These are phyloP conservation scores for Alternaria angustiovoidea DNA, from an alignment of 2,329 filamentous ascomycete species.

Conservation along the genomic window DNA sequence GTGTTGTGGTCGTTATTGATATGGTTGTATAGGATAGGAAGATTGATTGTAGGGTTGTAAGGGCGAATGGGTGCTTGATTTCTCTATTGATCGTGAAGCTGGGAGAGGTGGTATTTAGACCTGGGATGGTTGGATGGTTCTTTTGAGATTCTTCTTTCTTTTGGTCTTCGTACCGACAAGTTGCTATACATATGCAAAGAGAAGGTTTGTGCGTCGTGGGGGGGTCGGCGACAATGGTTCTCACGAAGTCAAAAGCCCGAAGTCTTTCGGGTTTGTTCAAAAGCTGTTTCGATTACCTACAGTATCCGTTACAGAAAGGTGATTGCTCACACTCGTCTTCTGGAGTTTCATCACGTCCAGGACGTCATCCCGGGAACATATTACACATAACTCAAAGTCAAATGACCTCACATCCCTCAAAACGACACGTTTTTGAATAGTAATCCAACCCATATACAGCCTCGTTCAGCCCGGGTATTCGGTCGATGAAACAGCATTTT, in stretches of 20 bases:
- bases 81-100: not conserved
- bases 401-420: not conserved
- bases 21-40: not conserved
- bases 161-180: not conserved
- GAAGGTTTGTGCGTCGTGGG: constrained; percentile 3
- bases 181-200: constrained; percentile 1
- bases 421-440: not conserved
- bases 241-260: not conserved
- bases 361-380: not conserved
- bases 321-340: not conserved
- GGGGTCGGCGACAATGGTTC: not conserved
- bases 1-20: not conserved
- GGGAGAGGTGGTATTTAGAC: not conserved
- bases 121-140: not conserved
- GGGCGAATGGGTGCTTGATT: not conserved
- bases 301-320: not conserved
- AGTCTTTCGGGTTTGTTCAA: not conserved
- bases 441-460: not conserved
- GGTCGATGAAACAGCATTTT: constrained; percentile 4
- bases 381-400: not conserved
- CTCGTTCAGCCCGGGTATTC: not conserved
- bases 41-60: not conserved
- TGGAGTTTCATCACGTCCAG: not conserved
- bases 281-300: not conserved
- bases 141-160: constrained; percentile 1